These are phyloP conservation scores for Fusarium staphyleae DNA, from an alignment of 2,329 filamentous ascomycete species.

Conservation along the genomic window DNA sequence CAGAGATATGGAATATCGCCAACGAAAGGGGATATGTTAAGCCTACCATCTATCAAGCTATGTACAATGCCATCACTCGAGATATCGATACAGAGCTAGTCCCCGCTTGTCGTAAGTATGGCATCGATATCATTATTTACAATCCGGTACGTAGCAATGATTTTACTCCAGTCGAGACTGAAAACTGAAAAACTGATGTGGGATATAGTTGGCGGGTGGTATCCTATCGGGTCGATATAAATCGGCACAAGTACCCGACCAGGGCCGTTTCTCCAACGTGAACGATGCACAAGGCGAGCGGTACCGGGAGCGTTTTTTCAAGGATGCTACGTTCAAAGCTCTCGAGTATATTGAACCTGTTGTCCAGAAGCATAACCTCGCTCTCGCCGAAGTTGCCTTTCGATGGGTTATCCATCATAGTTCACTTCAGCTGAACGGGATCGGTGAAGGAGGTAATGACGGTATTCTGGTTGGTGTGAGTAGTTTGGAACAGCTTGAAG, in stretches of 20 bases:
- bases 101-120: constrained; percentile 70
- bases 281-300: constrained; percentile 1
- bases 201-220: constrained; percentile 73
- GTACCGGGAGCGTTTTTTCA: constrained; percentile 61
- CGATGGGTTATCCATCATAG: constrained; percentile 75
- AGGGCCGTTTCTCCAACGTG: constrained; percentile 36
- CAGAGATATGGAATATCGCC: constrained; percentile 74
- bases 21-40: constrained; percentile 71
- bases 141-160: too few relatives aligned
- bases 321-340: constrained; percentile 63
- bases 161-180: too few relatives aligned
- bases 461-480: constrained; percentile 60
- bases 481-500: constrained; percentile 56
- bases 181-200: too few relatives aligned
- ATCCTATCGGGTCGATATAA: constrained; percentile 69
- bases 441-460: constrained; percentile 51
- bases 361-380: constrained; percentile 67
- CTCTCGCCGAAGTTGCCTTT: constrained; percentile 71
- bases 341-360: constrained; percentile 68
- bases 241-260: constrained; percentile 36
- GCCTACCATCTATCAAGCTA: constrained; percentile 77
- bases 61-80: constrained; percentile 62
- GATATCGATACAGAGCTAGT: constrained; percentile 72
- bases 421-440: constrained; percentile 53
- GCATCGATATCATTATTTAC: constrained; percentile 73